Evolutionary conservation across 1,139 yeast species (phyloP).

Genomic region (Protomyces inundatus): DNA sequence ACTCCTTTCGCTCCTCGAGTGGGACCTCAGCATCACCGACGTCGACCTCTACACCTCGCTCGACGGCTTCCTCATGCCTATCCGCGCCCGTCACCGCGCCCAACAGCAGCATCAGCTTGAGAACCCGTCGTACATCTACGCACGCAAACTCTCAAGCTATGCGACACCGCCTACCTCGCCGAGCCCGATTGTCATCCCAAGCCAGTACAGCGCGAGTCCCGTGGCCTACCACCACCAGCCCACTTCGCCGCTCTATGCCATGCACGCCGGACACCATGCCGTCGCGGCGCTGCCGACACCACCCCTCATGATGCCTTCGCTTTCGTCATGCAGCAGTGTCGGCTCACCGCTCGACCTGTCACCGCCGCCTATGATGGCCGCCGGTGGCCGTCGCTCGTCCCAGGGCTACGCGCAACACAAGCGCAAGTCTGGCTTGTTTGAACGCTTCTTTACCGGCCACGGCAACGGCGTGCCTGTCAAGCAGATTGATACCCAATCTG

Average conservation of each 20-base stretch:
- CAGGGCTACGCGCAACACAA: not conserved
- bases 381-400: not conserved
- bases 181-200: not conserved
- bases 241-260: not conserved
- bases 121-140: conserved; percentile 19
- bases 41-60: conserved; percentile 64
- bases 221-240: not conserved
- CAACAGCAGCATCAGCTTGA: conserved; percentile 1
- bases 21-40: conserved; percentile 70
- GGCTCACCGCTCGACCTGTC: conserved; percentile 23
- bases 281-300: conserved; percentile 21
- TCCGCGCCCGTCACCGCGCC: conserved; percentile 35
- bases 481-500: conserved; percentile 5
- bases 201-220: not conserved
- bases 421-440: conserved; percentile 26
- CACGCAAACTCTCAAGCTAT: conserved; percentile 13
- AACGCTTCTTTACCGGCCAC: conserved; percentile 15
- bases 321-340: conserved; percentile 22
- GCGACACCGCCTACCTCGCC: conserved; percentile 22
- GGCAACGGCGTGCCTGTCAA: conserved; percentile 17
- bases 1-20: conserved; percentile 68
- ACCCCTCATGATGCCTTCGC: conserved; percentile 25
- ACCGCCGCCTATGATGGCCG: not conserved
- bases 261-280: conserved; percentile 1
- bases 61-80: conserved; percentile 69